Conservation (phyloP, 768 basidiomycete species). For the Amanita inopinata region DNA sequence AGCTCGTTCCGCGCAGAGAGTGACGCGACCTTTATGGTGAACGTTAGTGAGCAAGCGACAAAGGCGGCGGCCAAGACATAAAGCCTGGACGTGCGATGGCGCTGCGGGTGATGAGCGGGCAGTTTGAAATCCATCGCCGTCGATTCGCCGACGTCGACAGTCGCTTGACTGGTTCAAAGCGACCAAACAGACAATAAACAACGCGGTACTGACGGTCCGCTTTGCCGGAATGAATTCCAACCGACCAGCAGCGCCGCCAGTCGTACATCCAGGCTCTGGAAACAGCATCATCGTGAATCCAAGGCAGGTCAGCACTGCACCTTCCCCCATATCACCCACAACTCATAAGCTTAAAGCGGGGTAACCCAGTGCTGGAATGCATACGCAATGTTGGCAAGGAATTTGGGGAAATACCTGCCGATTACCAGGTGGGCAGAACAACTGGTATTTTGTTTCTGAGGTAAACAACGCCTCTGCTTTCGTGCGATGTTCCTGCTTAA, state of each 20-base stretch:
- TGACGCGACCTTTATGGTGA: conserved; percentile 16
- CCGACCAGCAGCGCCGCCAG: conserved; percentile 32
- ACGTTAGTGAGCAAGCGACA: conserved; percentile 17
- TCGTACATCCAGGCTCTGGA: conserved; percentile 53
- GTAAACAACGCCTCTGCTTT: conserved; percentile 25
- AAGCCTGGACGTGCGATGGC: conserved; percentile 12
- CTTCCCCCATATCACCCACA: not conserved
- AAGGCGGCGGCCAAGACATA: conserved; percentile 18
- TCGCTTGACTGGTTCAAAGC: no score
- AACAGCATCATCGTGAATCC: conserved; percentile 59
- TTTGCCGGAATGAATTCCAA: conserved; percentile 16
- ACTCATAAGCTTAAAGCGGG: conserved; percentile 40
- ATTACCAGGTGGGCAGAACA: conserved; percentile 93
- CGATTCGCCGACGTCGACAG: no score
- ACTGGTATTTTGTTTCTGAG: conserved; percentile 90
- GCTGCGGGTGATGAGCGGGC: conserved; percentile 11
- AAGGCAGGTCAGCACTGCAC: conserved; percentile 33
- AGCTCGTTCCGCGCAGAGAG: conserved; percentile 11
- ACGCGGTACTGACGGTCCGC: conserved; percentile 1
- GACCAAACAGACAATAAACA: no score
- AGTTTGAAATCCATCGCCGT: conserved; percentile 34
- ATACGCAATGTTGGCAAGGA: conserved; percentile 89
- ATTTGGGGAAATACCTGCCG: conserved; percentile 86
- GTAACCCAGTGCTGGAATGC: conserved; percentile 81
- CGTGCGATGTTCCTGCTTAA: not conserved